These are phyloP conservation scores for Collybia sp. DNA, from an alignment of 768 basidiomycete genomes.

Conservation along the genomic window DNA sequence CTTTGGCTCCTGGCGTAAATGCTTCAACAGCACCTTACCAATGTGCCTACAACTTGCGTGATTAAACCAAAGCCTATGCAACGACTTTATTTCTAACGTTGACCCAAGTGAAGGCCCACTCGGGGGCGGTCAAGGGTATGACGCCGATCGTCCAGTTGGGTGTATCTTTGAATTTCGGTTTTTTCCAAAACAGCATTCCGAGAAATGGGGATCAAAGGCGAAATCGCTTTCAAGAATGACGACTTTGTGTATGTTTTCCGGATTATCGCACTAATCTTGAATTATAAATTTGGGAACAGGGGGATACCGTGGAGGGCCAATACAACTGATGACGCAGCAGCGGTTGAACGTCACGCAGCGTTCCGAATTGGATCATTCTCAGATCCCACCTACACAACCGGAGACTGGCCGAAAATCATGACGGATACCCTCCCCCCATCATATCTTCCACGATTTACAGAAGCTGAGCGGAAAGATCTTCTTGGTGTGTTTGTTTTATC, in stretches of 20 bases:
- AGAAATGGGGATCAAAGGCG: constrained; percentile 42
- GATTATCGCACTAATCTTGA: not conserved
- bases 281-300: constrained; percentile 14
- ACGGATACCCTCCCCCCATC: constrained; percentile 41
- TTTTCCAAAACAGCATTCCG: constrained; percentile 29
- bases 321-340: constrained; percentile 35
- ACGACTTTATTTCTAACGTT: not conserved
- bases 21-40: constrained; percentile 37
- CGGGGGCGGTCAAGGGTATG: constrained; percentile 42
- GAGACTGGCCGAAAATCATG: constrained; percentile 49
- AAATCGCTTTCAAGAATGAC: constrained; percentile 51
- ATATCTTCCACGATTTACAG: constrained; percentile 43
- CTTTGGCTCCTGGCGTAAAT: constrained; percentile 38
- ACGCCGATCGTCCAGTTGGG: not conserved
- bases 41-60: constrained; percentile 40
- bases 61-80: constrained; percentile 5
- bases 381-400: constrained; percentile 44
- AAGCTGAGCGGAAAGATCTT: constrained; percentile 37
- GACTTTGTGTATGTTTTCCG: constrained; percentile 35
- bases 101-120: constrained; percentile 39
- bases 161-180: not conserved
- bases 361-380: constrained; percentile 48
- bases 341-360: constrained; percentile 44
- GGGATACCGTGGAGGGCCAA: constrained; percentile 43
- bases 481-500: constrained; percentile 21